A percentile compares a stretch with the other conserved stretches of the same genome.
These are phyloP conservation scores for Protomyces macrosporus DNA, from an alignment of 1,139 yeast species.

Conservation along the genomic window DNA sequence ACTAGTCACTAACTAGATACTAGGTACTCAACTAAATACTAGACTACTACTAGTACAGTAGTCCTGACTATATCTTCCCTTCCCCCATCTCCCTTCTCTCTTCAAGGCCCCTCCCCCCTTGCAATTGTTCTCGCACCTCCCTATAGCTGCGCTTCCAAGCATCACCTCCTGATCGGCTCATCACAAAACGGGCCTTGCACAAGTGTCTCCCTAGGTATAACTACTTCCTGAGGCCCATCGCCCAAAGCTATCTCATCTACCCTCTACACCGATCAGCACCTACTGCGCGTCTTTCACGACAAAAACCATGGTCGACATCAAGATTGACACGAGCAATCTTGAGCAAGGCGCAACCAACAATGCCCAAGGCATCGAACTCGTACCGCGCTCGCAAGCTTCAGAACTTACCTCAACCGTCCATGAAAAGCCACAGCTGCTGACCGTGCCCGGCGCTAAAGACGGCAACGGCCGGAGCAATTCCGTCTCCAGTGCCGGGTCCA, in stretches of 20 bases:
- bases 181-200: too few species aligned
- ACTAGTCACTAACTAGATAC: too few species aligned
- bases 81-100: too few species aligned
- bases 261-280: background rate
- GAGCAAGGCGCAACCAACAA: background rate
- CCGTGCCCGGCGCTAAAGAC: slow-evolving; percentile 1
- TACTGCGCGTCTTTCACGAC: background rate
- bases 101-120: too few species aligned
- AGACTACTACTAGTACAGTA: too few species aligned
- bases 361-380: background rate
- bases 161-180: too few species aligned
- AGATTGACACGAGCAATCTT: background rate
- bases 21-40: too few species aligned
- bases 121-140: too few species aligned
- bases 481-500: slow-evolving; percentile 1
- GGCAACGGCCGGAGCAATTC: background rate
- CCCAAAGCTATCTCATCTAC: too few species aligned
- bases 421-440: background rate
- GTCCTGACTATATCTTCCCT: too few species aligned
- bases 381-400: background rate
- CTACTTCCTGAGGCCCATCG: background rate
- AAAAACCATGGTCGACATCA: background rate
- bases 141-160: too few species aligned
- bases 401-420: background rate
- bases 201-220: too few species aligned